phyloP scores from a whole-genome alignment of 2,329 filamentous ascomycete species.

The Colletotrichum shisoi region DNA sequence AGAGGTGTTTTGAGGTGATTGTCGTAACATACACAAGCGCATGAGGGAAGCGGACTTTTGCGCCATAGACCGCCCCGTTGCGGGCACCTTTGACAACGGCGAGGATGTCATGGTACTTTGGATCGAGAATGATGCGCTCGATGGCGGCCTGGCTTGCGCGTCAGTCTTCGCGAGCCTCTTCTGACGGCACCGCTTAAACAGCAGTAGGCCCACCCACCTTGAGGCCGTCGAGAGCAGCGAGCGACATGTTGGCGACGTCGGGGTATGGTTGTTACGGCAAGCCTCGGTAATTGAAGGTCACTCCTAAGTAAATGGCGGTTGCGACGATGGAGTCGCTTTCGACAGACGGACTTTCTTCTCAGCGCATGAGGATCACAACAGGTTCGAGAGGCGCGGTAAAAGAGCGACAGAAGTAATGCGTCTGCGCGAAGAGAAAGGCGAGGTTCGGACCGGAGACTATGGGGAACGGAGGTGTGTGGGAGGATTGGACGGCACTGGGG shows the following conservation, averaged over 20 bases:
- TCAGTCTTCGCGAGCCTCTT: conserved; percentile 6
- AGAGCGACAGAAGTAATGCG: conserved; percentile 4
- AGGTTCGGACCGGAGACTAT: conserved; percentile 7
- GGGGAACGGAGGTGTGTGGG: conserved; percentile 5
- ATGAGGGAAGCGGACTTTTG: conserved; percentile 97
- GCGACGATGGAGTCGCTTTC: conserved; percentile 25
- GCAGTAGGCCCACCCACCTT: conserved; percentile 33
- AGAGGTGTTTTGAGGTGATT: neutral
- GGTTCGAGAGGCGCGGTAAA: neutral
- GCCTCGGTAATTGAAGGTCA: conserved; percentile 35
- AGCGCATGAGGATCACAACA: conserved; percentile 21
- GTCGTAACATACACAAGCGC: conserved; percentile 73
- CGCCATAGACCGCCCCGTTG: conserved; percentile 96
- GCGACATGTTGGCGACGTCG: conserved; percentile 31
- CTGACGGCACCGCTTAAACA: too few species aligned
- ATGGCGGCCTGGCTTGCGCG: conserved; percentile 65
- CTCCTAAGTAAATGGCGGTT: neutral
- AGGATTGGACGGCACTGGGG: conserved; percentile 5
- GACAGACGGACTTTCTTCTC: conserved; percentile 13
- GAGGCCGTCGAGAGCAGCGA: conserved; percentile 37
- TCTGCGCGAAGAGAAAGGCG: neutral
- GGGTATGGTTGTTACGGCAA: conserved; percentile 19
- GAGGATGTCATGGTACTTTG: conserved; percentile 83
- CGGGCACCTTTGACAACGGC: conserved; percentile 89
- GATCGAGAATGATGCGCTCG: conserved; percentile 81